These are phyloP conservation scores for Myxozyma sirexii DNA, from an alignment of 805 yeast genomes.

Conservation along the genomic window DNA sequence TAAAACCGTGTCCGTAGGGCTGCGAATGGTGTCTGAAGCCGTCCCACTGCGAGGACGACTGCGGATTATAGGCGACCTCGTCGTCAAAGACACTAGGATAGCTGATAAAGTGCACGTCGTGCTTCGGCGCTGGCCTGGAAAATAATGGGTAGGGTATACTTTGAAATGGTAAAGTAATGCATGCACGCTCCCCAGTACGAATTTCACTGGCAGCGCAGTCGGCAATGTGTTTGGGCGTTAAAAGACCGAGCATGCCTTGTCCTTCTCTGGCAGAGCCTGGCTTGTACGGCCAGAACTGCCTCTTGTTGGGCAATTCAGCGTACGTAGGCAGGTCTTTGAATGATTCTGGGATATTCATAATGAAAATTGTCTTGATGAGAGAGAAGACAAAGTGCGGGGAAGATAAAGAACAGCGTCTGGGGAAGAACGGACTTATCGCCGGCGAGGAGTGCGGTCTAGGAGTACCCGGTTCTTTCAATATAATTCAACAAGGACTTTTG, in stretches of 20 bases:
- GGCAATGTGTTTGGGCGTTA: constrained; percentile 36
- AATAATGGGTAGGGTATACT: constrained; percentile 31
- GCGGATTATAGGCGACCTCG: constrained; percentile 39
- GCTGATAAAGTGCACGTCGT: constrained; percentile 2
- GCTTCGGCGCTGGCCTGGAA: constrained; percentile 20
- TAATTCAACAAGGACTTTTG: too few relatives aligned
- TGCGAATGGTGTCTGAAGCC: constrained; percentile 38
- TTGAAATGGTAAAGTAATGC: constrained; percentile 32
- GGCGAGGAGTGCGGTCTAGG: neutral
- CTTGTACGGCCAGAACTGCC: constrained; percentile 38
- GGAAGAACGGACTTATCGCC: neutral
- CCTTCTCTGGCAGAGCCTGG: constrained; percentile 38
- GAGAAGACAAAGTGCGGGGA: neutral
- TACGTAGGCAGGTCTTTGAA: constrained; percentile 33
- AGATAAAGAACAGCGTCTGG: neutral
- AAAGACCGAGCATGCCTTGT: constrained; percentile 35
- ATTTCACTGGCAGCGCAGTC: constrained; percentile 31
- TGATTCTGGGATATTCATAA: constrained; percentile 1
- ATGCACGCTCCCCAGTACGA: constrained; percentile 33
- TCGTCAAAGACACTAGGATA: constrained; percentile 37
- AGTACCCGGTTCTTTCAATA: neutral
- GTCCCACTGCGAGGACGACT: constrained; percentile 43
- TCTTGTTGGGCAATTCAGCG: constrained; percentile 35
- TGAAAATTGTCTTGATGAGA: neutral
- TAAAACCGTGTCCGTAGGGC: constrained; percentile 21